phyloP scores from a whole-genome alignment of 768 basidiomycete genomes.

The Boletus subparvulus region DNA sequence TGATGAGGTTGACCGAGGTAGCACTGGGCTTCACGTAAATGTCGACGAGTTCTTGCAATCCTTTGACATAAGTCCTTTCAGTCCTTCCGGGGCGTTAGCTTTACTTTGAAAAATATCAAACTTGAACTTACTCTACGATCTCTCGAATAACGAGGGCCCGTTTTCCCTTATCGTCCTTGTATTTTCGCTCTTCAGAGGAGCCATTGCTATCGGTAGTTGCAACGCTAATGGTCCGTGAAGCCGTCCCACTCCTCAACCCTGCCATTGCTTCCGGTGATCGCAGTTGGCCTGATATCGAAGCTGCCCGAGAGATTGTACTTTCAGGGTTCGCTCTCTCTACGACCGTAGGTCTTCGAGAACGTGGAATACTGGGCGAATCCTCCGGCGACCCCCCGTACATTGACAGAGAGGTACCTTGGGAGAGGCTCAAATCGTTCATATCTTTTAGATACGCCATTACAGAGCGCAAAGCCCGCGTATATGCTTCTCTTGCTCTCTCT shows the following conservation, averaged over 20 bases:
- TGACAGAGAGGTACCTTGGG: slow-evolving; percentile 55
- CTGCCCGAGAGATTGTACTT: slow-evolving; percentile 52
- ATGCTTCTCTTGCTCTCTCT: slow-evolving; percentile 67
- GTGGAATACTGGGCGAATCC: slow-evolving; percentile 36
- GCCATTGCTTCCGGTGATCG: slow-evolving; percentile 64
- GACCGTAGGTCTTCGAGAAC: slow-evolving; percentile 68
- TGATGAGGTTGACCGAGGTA: slow-evolving; percentile 65
- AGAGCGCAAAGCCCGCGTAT: slow-evolving; percentile 79
- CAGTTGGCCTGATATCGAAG: slow-evolving; percentile 55
- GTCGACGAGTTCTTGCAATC: slow-evolving; percentile 89
- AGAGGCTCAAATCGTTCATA: slow-evolving; percentile 85
- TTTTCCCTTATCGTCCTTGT: slow-evolving; percentile 88
- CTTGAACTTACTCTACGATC: slow-evolving; percentile 75
- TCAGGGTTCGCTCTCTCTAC: slow-evolving; percentile 47
- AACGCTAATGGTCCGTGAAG: slow-evolving; percentile 69
- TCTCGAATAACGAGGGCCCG: slow-evolving; percentile 83
- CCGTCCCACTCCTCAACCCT: slow-evolving; percentile 57
- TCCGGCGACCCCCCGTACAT: slow-evolving; percentile 56
- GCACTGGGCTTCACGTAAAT: slow-evolving; percentile 91
- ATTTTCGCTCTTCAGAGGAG: slow-evolving; percentile 79
- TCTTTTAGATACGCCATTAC: slow-evolving; percentile 97
- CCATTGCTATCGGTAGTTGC: slow-evolving; percentile 71
- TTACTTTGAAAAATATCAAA: neutral
- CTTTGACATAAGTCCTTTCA: slow-evolving; percentile 91
- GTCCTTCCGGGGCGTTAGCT: slow-evolving; percentile 54